Evolutionary conservation across 1,139 yeast species (phyloP), one percentile per base, ranked within the genome.

Genomic region (Hyphopichia burtonii): DNA sequence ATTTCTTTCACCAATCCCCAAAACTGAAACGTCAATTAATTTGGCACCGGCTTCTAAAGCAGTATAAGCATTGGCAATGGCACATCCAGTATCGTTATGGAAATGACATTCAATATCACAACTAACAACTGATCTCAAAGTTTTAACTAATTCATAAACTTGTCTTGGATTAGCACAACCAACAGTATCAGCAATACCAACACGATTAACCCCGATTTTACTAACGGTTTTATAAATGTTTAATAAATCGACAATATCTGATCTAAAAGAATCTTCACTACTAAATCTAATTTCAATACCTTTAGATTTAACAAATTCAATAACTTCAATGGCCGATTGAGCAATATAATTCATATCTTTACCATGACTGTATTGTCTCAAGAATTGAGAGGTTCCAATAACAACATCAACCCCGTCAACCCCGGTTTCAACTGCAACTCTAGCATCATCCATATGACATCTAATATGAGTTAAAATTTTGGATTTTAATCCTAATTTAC

Each of bases 161-260:
- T 78, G 83, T 61, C 82, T 69, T 42, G 82, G 82, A 56, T 78
- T 76, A 40, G 82, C 83, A 58, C 83, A 77, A 40, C 83, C 83
- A 37, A 78, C 82, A 25, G 83, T 78, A 59, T 78, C 83, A 41
- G 83, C 83, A 57, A 78, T 77, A 52, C 83, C 83, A 39, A 78
- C 80, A 60, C 83, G 67, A 58, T 78, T 73, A 41, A 78, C 83
- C 37, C 83, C 83, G 42, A 78, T 74, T 54, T 78, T 77, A 59
- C 76, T 80, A 39, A 78, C 82, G 17, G 81, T 74, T 55, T 75
- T 72, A 61, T 78, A 78, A 42, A 78, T 78, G 53, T 78, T 77
- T 51, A 78, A 67, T 52, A 78, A 68, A 52, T 78, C 83, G 36
- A 76, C 82, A 55, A 78, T 72, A 55, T 78, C 82, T 16, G 78